phyloP scores from a whole-genome alignment of 2,329 filamentous ascomycete genomes.

The Paraphoma sp. region DNA sequence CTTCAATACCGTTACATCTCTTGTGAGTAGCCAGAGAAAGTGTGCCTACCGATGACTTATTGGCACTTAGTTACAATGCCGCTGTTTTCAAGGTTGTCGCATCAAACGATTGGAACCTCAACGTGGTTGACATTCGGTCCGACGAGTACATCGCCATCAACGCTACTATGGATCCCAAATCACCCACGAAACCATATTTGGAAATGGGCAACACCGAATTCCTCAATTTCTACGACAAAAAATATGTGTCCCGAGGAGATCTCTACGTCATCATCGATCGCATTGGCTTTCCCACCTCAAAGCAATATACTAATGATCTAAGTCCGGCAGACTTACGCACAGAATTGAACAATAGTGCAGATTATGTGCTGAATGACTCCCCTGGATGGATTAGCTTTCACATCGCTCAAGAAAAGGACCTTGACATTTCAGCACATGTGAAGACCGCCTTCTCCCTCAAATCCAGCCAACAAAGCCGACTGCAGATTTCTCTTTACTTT shows the following conservation, averaged over 20 bases:
- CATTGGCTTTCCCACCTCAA: conserved; percentile 2
- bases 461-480: conserved; percentile 4
- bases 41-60: not conserved
- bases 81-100: conserved; percentile 16
- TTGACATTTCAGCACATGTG: conserved; percentile 1
- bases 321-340: not conserved
- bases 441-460: conserved; percentile 6
- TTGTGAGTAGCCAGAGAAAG: conserved; percentile 28
- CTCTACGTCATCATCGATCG: conserved; percentile 13
- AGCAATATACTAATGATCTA: not conserved
- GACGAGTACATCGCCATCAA: not conserved
- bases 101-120: conserved; percentile 17
- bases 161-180: not conserved
- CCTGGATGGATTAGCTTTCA: not conserved
- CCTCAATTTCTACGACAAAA: conserved; percentile 1
- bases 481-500: conserved; percentile 23
- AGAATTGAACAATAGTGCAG: not conserved
- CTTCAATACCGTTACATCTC: conserved; percentile 47
- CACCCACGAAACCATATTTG: not conserved
- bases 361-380: not conserved
- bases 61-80: conserved; percentile 24
- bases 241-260: conserved; percentile 13
- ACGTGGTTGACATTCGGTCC: not conserved
- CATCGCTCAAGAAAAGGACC: not conserved
- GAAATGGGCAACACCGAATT: not conserved